Evolutionary conservation across 306 rosid species (phyloP).

Genomic region (Sechiopsis laciniata): DNA sequence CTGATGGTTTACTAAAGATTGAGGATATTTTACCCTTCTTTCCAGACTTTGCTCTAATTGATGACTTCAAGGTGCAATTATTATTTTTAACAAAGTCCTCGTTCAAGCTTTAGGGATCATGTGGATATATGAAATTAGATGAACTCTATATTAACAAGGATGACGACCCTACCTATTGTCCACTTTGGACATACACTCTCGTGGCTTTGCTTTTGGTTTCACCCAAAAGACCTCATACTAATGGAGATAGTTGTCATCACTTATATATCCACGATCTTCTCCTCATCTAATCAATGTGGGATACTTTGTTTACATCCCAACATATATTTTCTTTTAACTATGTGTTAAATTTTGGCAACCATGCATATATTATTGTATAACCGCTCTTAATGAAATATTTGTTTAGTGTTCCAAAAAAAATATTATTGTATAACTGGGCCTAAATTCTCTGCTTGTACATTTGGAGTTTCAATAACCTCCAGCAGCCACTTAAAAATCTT

Average conservation of each 20-base stretch:
- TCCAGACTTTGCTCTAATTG: slow-evolving; percentile 93
- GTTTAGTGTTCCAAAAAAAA: not conserved
- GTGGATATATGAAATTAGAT: too few species aligned
- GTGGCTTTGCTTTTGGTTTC: too few species aligned
- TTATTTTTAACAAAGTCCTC: not conserved
- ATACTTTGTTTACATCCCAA: not conserved
- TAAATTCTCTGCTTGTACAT: not conserved
- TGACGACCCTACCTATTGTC: too few species aligned
- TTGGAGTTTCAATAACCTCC: slow-evolving; percentile 6
- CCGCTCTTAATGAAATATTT: too few species aligned
- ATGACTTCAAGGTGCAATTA: slow-evolving; percentile 77
- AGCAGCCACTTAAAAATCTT: not conserved
- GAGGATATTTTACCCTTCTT: slow-evolving; percentile 95
- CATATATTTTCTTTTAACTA: slow-evolving; percentile 2
- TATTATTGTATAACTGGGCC: not conserved
- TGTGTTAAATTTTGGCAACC: not conserved
- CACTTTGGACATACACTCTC: too few species aligned
- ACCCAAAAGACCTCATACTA: too few species aligned
- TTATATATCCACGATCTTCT: too few species aligned
- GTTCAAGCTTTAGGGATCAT: not conserved
- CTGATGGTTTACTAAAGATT: slow-evolving; percentile 89
- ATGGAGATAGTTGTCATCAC: too few species aligned
- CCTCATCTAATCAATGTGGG: too few species aligned
- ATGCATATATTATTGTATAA: not conserved
- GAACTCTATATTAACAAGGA: too few species aligned